A percentile compares a stretch with the other conserved stretches of the same genome.
Evolutionary conservation across 2,329 filamentous ascomycete species (phyloP).

Genomic region (Verticillium zaregamsianum): DNA sequence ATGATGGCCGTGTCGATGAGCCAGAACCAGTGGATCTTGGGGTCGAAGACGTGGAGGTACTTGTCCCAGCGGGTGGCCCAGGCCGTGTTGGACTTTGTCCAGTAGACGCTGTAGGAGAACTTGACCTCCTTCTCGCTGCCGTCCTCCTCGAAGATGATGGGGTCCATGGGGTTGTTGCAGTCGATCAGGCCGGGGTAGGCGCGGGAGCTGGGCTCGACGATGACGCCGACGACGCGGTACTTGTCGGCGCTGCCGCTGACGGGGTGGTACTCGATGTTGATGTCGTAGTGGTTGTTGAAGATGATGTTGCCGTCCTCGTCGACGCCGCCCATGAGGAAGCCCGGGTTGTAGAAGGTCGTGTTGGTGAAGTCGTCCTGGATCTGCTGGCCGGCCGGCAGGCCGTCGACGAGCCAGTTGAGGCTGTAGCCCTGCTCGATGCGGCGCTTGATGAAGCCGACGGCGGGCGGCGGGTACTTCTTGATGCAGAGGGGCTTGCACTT

Average conservation of each 20-base stretch:
- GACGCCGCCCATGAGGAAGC: slow-evolving; percentile 71
- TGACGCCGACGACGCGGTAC: slow-evolving; percentile 85
- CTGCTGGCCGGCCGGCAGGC: slow-evolving; percentile 83
- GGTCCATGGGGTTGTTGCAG: slow-evolving; percentile 55
- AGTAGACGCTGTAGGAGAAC: slow-evolving; percentile 92
- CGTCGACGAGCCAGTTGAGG: slow-evolving; percentile 93
- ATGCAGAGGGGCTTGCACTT: slow-evolving; percentile 79
- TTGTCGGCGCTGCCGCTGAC: slow-evolving; percentile 62
- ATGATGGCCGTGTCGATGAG: slow-evolving; percentile 95
- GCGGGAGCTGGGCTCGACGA: slow-evolving; percentile 77
- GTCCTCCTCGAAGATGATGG: slow-evolving; percentile 60
- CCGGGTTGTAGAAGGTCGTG: slow-evolving; percentile 83
- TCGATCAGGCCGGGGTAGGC: slow-evolving; percentile 55
- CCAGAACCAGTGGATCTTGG: slow-evolving; percentile 98
- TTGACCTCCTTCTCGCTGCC: slow-evolving; percentile 56
- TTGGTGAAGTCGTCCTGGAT: slow-evolving; percentile 72
- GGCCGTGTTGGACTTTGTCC: slow-evolving; percentile 76
- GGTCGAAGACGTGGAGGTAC: slow-evolving; percentile 94
- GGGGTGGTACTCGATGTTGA: slow-evolving; percentile 86
- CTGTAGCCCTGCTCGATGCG: slow-evolving; percentile 84
- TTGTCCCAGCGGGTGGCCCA: slow-evolving; percentile 99
- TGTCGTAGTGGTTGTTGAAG: slow-evolving; percentile 96
- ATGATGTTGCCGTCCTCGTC: slow-evolving; percentile 52
- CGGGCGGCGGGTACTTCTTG: slow-evolving; percentile 57
- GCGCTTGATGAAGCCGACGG: slow-evolving; percentile 75